These are phyloP conservation scores for Gypsophila paniculata DNA, from an alignment of 179 eudicot species.

Conservation along the genomic window DNA sequence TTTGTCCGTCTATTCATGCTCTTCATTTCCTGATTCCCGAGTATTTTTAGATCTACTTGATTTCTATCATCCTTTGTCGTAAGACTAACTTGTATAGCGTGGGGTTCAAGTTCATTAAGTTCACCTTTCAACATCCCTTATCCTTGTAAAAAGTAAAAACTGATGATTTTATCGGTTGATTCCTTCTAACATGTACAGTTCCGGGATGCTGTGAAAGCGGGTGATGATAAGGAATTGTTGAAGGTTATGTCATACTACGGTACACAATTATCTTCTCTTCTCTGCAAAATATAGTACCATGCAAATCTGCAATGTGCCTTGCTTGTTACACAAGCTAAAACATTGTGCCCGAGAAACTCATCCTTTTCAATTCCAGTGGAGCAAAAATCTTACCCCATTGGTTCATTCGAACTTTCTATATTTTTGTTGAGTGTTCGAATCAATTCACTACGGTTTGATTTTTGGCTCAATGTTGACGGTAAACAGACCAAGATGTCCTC, in stretches of 20 bases:
- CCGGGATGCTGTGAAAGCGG: conserved; percentile 64
- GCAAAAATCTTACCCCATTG: background rate
- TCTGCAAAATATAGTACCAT: background rate
- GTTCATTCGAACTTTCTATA: too few relatives aligned
- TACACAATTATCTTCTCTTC: conserved; percentile 22
- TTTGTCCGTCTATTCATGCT: background rate
- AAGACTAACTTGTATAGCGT: background rate
- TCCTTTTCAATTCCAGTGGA: background rate
- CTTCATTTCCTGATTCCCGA: too few relatives aligned
- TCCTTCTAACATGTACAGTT: conserved; percentile 47
- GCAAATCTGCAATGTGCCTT: background rate
- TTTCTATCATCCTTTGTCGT: background rate
- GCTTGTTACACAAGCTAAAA: too few relatives aligned
- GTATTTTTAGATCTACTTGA: background rate
- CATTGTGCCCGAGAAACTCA: background rate
- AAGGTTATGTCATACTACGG: conserved; percentile 89
- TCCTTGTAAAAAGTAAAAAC: background rate
- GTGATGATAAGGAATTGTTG: conserved; percentile 57
- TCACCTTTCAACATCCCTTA: background rate
- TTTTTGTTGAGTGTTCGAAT: too few relatives aligned
- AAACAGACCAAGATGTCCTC: too few relatives aligned
- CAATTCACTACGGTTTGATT: too few relatives aligned
- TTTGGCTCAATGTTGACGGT: too few relatives aligned
- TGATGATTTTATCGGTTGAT: background rate
- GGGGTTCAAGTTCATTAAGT: background rate